These are phyloP conservation scores for Salisapilia sapeloensis DNA, from an alignment of 352 stramenopile genomes.

Conservation along the genomic window DNA sequence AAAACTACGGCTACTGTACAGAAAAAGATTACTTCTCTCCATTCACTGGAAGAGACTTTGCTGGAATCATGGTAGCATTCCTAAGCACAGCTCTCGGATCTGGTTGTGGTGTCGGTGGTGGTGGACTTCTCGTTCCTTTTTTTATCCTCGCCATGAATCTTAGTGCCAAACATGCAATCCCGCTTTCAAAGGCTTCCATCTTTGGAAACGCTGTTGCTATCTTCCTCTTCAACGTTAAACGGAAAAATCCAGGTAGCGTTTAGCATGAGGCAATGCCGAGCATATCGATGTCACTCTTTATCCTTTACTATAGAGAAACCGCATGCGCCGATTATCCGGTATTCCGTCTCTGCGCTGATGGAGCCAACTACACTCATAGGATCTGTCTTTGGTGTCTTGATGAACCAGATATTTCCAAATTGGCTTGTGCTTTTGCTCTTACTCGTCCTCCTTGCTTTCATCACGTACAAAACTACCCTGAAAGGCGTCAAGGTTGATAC, in stretches of 20 bases:
- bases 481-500: slow-evolving; percentile 45
- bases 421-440: slow-evolving; percentile 71
- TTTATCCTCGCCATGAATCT: slow-evolving; percentile 92
- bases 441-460: slow-evolving; percentile 55
- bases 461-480: slow-evolving; percentile 50
- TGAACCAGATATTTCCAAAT: slow-evolving; percentile 69
- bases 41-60: slow-evolving; percentile 47
- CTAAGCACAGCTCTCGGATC: slow-evolving; percentile 80
- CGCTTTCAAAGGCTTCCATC: slow-evolving; percentile 94
- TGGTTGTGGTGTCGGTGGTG: slow-evolving; percentile 86
- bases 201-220: slow-evolving; percentile 92
- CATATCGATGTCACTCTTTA: slow-evolving; percentile 2
- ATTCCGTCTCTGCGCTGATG: slow-evolving; percentile 97
- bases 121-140: slow-evolving; percentile 92
- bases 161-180: slow-evolving; percentile 91
- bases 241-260: slow-evolving; percentile 78
- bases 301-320: slow-evolving; percentile 19
- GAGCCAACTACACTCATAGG: slow-evolving; percentile 85
- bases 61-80: slow-evolving; percentile 53
- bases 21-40: slow-evolving; percentile 70
- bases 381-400: slow-evolving; percentile 64
- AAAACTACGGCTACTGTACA: slow-evolving; percentile 39
- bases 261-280: background rate
- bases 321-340: slow-evolving; percentile 93
- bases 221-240: slow-evolving; percentile 86